Evolutionary conservation across 2,329 filamentous ascomycete genomes (phyloP).

Genomic region (Diatrype stigma): DNA sequence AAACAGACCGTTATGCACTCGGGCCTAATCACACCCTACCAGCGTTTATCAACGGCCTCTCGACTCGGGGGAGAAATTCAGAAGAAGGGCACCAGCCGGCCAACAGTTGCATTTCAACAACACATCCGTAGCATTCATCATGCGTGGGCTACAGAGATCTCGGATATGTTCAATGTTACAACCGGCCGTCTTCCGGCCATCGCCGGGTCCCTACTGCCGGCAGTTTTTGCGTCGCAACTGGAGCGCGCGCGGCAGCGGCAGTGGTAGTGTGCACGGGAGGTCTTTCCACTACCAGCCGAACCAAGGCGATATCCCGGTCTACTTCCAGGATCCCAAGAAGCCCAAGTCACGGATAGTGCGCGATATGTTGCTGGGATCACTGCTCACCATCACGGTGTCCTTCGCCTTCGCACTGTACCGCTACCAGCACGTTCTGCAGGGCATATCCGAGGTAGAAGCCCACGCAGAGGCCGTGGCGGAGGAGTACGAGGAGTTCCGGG

Average conservation of each 20-base stretch:
- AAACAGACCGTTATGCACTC: too few species aligned
- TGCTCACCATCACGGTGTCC: conserved; percentile 4
- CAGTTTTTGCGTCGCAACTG: not conserved
- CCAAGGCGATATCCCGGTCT: not conserved
- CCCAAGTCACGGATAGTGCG: conserved; percentile 1
- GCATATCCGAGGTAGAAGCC: too few species aligned
- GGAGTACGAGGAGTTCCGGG: conserved; percentile 1
- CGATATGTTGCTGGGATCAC: conserved; percentile 11
- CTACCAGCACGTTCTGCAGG: not conserved
- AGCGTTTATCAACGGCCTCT: too few species aligned
- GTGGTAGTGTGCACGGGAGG: not conserved
- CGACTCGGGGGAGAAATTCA: too few species aligned
- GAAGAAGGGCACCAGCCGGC: too few species aligned
- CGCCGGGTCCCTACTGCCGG: not conserved
- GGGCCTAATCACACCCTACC: too few species aligned
- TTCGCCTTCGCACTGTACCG: conserved; percentile 2
- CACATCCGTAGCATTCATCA: not conserved
- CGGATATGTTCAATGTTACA: not conserved
- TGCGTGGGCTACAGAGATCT: not conserved
- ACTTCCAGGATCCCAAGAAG: not conserved
- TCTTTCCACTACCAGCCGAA: not conserved
- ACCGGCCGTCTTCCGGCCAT: not conserved
- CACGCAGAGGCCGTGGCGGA: conserved; percentile 1
- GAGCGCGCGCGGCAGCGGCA: too few species aligned
- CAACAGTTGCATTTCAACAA: not conserved